Base-by-base conservation (phyloP, 2,329 filamentous ascomycete genomes). In the Neopestalotiopsis sp. region DNA sequence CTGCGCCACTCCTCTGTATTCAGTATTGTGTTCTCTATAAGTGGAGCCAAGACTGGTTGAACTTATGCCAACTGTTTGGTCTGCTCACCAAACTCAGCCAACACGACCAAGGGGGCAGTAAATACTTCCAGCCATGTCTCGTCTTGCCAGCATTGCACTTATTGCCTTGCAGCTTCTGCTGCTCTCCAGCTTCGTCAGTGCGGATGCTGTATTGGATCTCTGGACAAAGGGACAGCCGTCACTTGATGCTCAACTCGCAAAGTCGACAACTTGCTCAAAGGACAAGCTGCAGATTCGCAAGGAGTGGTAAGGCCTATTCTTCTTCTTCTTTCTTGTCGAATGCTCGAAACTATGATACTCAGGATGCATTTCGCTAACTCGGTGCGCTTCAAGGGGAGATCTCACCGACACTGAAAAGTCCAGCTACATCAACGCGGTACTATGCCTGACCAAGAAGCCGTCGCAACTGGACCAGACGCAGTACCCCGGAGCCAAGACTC, bases 161-260 rank as follows among this genome's bases (percentile, higher is more conserved):
- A 17, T 72, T 4, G 68, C 65, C 17, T 20, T 69, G 24, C 65
- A 61, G 24, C 20, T 71, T 12, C 28, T 70, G 20, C 65, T 70
- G 7, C 34, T 73, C 4, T 63, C 42, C 20, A 57, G 66, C 9
- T 20, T 64, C 28, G 74, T 68, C 42, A 69, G 68, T 17, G 72
- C 69, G 6, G 74, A 76, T 69, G 74, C 71, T 17, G 74, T 75
- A 5, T 68, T 73, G 12, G 72, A 74, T 64, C 71, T 76, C 2
- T 74, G 73, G 73, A 67, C 68, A 32, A 70, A 73, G 64, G 74
- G 74, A 30, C 71, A 71, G 20, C 45, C 71, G 14, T 69, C 72
- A 5, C 69, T 76, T 58, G 74, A 75, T 14, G 71, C 71, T 2
- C 69, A 73, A 40, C 71, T 75, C 1, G 72, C 71, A n/a, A 72